Base-by-base conservation (phyloP, 805 yeast genomes). In the Scheffersomyces ergatensis region DNA sequence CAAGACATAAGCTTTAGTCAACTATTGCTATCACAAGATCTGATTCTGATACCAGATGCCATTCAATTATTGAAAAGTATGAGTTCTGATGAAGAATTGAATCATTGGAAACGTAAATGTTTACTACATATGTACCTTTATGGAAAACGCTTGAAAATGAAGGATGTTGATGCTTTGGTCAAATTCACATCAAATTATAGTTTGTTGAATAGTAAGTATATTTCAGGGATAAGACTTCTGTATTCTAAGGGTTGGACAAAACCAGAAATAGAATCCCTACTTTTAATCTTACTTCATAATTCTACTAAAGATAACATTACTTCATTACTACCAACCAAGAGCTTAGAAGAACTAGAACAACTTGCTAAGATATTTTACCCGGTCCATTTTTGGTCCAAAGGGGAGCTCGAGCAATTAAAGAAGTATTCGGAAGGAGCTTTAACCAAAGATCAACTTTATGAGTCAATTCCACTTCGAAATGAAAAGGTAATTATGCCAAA, bases 381-480 rank as follows among this genome's bases (percentile, higher is more conserved):
- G 19, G 34, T 37, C 4, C 15, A 40, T 5, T 54, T 49, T 18
- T 50, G 60, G 36, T 57, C 69, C 5, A 38, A 42, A 4, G 60
- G 59, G 3, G 70, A 64, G 38, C 55, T 49, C 18, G 43, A 47
- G 19, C 24, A 43, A 17, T 44, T 62, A 37, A 51, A 53, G 34
- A 36, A 41, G 15, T 33, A 42, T n/a, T 35, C 58, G 8, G 44
- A 45, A 27, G 41, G 45, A 14, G 46, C 50, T 4, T 33, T 23
- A 15, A 18, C 57, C 4, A 35, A 44, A 1, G 52, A 47, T 5
- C 40, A 44, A 16, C 43, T 58, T 16, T 37, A 36, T 24, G 25
- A 34, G 21, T 48, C 51, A n/a, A 51, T 63, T 16, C 58, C 62
- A 5, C 53, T 64, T 36, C 51, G 70, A 25, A 39, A 53, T 27